A percentile compares a stretch with the other conserved stretches of the same genome.
Evolutionary conservation across 768 basidiomycete genomes (phyloP).

Genomic region (Serendipita indica): DNA sequence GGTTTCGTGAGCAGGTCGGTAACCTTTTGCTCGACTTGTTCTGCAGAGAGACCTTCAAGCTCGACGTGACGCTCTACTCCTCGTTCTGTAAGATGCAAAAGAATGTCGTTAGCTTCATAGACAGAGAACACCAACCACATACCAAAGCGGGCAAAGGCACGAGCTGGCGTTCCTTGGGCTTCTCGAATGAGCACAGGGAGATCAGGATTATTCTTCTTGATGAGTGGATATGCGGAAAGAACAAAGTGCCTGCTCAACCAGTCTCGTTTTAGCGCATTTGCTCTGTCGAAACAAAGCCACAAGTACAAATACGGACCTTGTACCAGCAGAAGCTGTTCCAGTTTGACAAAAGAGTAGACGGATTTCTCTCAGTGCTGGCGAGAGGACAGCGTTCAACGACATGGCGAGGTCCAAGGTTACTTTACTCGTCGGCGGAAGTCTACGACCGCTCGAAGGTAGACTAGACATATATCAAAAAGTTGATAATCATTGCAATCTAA

Average conservation of each 20-base stretch:
- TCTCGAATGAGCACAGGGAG: conserved; percentile 73
- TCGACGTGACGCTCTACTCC: conserved; percentile 72
- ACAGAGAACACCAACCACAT: conserved; percentile 21
- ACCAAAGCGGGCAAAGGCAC: conserved; percentile 80
- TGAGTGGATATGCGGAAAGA: conserved; percentile 50
- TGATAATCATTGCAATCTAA: neutral
- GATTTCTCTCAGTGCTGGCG: conserved; percentile 66
- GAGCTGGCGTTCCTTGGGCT: conserved; percentile 62
- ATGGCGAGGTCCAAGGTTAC: conserved; percentile 23
- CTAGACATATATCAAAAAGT: neutral
- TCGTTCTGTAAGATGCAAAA: conserved; percentile 34
- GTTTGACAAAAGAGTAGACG: conserved; percentile 70
- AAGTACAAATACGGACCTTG: conserved; percentile 36
- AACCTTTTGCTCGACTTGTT: conserved; percentile 59
- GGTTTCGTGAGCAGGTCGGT: conserved; percentile 36
- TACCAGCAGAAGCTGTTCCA: conserved; percentile 59
- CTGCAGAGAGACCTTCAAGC: conserved; percentile 55
- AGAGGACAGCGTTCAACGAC: conserved; percentile 53
- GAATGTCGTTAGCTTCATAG: neutral
- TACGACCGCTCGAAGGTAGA: neutral
- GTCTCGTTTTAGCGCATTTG: neutral
- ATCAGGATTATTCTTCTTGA: conserved; percentile 76
- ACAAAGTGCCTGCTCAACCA: conserved; percentile 52
- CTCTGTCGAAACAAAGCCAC: conserved; percentile 9
- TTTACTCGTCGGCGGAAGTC: neutral